These are phyloP conservation scores for Rhodotorula sp. DNA, from an alignment of 1,284 basidiomycete genomes.

Conservation along the genomic window DNA sequence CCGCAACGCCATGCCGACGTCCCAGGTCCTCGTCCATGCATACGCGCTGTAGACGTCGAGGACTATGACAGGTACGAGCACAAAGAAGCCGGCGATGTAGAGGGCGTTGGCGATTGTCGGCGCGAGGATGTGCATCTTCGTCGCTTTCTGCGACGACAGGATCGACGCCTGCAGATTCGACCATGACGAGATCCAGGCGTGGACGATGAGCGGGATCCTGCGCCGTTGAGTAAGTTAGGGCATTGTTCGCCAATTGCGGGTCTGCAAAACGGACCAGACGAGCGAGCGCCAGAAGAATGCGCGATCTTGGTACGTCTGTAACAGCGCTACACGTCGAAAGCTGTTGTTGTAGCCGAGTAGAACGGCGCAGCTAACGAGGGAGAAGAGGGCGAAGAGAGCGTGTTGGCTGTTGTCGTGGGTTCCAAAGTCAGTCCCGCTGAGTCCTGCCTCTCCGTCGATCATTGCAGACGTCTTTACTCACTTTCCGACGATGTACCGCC, in stretches of 20 bases:
- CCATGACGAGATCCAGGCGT: slow-evolving; percentile 19
- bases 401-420: slow-evolving; percentile 15
- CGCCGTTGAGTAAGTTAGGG: not conserved
- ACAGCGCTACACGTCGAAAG: slow-evolving; percentile 3
- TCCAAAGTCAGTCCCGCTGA: not conserved
- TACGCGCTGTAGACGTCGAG: slow-evolving; percentile 2
- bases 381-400: slow-evolving; percentile 16
- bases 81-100: slow-evolving; percentile 13
- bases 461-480: not conserved
- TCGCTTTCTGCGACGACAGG: slow-evolving; percentile 10
- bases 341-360: slow-evolving; percentile 15
- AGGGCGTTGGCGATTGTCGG: slow-evolving; percentile 14
- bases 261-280: slow-evolving; percentile 3
- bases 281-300: slow-evolving; percentile 20
- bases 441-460: not conserved
- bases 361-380: slow-evolving; percentile 13
- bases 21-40: not conserved
- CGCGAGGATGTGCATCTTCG: slow-evolving; percentile 17
- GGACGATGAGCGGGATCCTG: slow-evolving; percentile 16
- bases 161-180: slow-evolving; percentile 22
- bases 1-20: not conserved
- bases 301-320: not conserved
- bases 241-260: too few species aligned
- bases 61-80: slow-evolving; percentile 5
- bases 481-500: slow-evolving; percentile 27